phyloP scores from a whole-genome alignment of 345 rosid genomes.

The Geranium rotundifolium region DNA sequence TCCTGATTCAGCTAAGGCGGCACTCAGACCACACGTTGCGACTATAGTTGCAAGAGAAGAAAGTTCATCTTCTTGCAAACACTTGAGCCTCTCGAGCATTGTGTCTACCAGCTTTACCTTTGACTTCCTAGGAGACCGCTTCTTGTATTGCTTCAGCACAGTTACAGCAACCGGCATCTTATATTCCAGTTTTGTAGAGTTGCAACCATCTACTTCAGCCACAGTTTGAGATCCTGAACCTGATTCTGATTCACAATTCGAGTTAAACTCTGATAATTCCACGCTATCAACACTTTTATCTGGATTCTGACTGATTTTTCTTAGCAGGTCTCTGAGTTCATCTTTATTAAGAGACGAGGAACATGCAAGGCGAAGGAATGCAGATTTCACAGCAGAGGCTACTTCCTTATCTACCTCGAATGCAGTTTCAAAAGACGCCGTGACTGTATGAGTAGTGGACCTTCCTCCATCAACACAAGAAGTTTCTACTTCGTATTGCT shows the following conservation, averaged over 20 bases:
- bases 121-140: constrained; percentile 47
- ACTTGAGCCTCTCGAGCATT: constrained; percentile 77
- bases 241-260: constrained; percentile 50
- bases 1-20: constrained; percentile 67
- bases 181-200: constrained; percentile 16
- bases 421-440: constrained; percentile 80
- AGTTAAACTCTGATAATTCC: constrained; percentile 37
- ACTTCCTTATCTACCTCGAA: constrained; percentile 94
- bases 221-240: constrained; percentile 34
- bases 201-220: constrained; percentile 20
- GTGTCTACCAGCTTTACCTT: constrained; percentile 44
- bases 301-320: constrained; percentile 70
- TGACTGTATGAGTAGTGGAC: constrained; percentile 60
- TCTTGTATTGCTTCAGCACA: constrained; percentile 40
- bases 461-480: constrained; percentile 35
- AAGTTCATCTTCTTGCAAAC: constrained; percentile 77
- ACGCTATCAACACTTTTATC: constrained; percentile 27
- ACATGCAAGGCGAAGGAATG: constrained; percentile 52
- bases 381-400: constrained; percentile 76
- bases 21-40: constrained; percentile 90
- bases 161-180: constrained; percentile 20
- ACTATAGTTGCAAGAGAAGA: constrained; percentile 86
- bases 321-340: constrained; percentile 57
- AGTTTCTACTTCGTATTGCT: constrained; percentile 38
- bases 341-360: constrained; percentile 48